phyloP scores from a whole-genome alignment of 257 asterid genomes.

The Linderniella brevidens region DNA sequence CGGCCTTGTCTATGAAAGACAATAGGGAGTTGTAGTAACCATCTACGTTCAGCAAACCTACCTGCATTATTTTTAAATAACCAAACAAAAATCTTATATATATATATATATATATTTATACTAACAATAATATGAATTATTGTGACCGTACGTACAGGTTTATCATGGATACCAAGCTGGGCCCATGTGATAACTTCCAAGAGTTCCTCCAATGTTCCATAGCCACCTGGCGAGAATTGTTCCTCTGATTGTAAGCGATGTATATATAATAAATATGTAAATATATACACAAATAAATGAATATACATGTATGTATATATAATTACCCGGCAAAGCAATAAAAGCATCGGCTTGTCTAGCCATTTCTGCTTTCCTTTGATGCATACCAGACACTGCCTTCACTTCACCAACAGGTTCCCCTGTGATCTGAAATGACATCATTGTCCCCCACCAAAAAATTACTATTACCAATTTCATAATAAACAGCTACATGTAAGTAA shows the following conservation, averaged over 20 bases:
- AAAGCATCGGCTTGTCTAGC: slow-evolving; percentile 81
- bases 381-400: slow-evolving; percentile 66
- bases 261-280: no score
- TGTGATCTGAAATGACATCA: slow-evolving; percentile 28
- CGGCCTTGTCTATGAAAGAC: no score
- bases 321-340: slow-evolving; percentile 62
- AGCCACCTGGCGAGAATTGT: slow-evolving; percentile 39
- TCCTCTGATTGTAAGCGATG: no score
- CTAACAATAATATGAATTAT: no score
- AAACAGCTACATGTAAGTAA: not conserved
- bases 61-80: no score
- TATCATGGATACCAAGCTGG: slow-evolving; percentile 66
- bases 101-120: no score
- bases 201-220: slow-evolving; percentile 68
- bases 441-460: not conserved
- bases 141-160: slow-evolving; percentile 25
- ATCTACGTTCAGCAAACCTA: no score
- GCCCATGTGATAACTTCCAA: slow-evolving; percentile 82
- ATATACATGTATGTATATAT: no score
- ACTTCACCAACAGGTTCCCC: slow-evolving; percentile 78
- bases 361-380: slow-evolving; percentile 82
- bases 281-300: no score
- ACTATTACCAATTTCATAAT: not conserved
- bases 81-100: no score
- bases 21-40: no score